Conservation (phyloP, 139 green algal genomes). For the Chlorella ohadii region DNA sequence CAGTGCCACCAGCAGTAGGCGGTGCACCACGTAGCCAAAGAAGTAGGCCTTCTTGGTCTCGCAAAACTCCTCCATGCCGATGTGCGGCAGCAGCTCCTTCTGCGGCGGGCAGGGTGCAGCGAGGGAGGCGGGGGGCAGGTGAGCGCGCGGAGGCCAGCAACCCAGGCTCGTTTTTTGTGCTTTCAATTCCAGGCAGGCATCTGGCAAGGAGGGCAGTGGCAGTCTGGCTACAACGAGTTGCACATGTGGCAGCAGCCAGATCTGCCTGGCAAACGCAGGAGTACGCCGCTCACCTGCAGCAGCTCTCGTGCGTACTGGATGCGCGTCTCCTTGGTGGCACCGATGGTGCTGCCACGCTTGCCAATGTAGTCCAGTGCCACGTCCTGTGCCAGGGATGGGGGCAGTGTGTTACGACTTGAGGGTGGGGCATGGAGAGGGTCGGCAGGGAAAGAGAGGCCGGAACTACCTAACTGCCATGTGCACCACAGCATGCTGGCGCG, state of each 20-base stretch:
- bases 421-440: no score
- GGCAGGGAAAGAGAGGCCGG: no score
- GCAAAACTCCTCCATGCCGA: conserved; percentile 80
- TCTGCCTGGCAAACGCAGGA: no score
- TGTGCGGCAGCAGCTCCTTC: conserved; percentile 97
- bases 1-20: conserved; percentile 88
- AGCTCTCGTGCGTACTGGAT: conserved; percentile 93
- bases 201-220: no score
- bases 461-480: no score
- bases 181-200: no score
- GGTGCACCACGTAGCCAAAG: conserved; percentile 76
- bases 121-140: no score
- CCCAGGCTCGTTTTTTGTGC: no score
- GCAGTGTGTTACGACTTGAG: not conserved
- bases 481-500: no score
- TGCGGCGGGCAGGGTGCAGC: conserved; percentile 35
- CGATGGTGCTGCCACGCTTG: conserved; percentile 75
- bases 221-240: no score
- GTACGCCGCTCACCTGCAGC: conserved; percentile 49
- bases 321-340: conserved; percentile 81
- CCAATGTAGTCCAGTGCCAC: conserved; percentile 98
- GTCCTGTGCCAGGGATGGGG: conserved; percentile 33
- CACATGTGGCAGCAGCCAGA: no score
- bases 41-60: conserved; percentile 88
- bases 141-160: no score